Base-by-base conservation (phyloP, 2,329 filamentous ascomycete genomes). In the Fusarium devonianum region DNA sequence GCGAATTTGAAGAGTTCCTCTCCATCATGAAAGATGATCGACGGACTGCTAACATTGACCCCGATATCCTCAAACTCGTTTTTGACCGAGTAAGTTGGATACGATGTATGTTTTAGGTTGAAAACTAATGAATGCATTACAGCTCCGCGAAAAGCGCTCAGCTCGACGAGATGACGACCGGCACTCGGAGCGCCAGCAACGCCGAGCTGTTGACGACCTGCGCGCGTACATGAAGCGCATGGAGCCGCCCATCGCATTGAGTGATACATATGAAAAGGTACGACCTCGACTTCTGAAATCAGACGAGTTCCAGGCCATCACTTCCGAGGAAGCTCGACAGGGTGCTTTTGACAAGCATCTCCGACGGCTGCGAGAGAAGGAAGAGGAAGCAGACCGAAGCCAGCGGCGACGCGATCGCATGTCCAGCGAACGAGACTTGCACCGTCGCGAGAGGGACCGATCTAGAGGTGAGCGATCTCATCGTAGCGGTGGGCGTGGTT, bases 261-360 rank as follows among this genome's bases (percentile, higher is more conserved):
- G 82, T 64, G 93, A 97, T 71, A 91, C 87, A 48, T 99, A 92
- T 84, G 93, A 97, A 64, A 87, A 90, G 76, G 84, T 97, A 67
- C 87, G 87, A 69, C 79, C 87, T 62, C 88, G 90, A 56, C 79
- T 99, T 58, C 85, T 89, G 64, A 89, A 89, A 67, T 84, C 83
- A 63, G 86, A 92, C 50, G 94, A 97, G 71, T 99, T 90, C 75
- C 84, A 88, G 71, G 88, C 88, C 42, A 82, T 97, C 37, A 80
- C 86, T 58, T 87, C 89, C 32, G 94, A 99, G 59, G 91, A 96
- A 42, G 80, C 88, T 54, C 89, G 92, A 49, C 85, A 87, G 55
- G 81, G 83, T 60, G 93, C 91, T 11, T 97, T 97, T 73, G 92
- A 97, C 49, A 97, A 96, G 74, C 85, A 92, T 65, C 86, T 97